These are phyloP conservation scores for Fusarium sp. DNA, from an alignment of 2,329 filamentous ascomycete species.

Conservation along the genomic window DNA sequence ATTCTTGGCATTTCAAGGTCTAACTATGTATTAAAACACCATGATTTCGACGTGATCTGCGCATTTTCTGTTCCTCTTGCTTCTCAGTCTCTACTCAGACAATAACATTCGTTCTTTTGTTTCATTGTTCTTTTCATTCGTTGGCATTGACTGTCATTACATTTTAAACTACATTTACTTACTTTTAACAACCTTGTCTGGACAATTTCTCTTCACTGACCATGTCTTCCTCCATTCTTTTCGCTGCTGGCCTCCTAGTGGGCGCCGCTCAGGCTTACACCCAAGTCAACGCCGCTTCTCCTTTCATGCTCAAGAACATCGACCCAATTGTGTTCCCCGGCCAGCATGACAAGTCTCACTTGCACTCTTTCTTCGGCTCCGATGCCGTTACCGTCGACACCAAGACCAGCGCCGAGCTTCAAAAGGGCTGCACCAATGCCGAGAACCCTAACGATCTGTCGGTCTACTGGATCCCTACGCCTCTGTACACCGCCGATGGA, in stretches of 20 bases:
- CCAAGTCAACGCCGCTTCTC: conserved; percentile 31
- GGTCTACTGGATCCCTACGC: conserved; percentile 60
- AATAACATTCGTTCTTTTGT: conserved; percentile 20
- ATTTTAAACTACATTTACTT: conserved; percentile 11
- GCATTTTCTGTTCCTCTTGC: neutral
- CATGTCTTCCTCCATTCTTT: conserved; percentile 39
- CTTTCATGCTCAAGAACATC: conserved; percentile 53
- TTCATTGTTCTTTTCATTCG: conserved; percentile 21
- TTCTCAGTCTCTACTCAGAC: neutral
- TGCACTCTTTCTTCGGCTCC: conserved; percentile 55
- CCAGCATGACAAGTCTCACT: conserved; percentile 49
- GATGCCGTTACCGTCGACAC: conserved; percentile 50
- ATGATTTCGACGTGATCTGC: neutral
- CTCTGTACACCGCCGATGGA: conserved; percentile 52
- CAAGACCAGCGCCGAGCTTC: conserved; percentile 50
- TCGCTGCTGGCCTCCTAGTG: conserved; percentile 33
- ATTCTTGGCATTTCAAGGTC: conserved; percentile 7
- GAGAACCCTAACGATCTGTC: conserved; percentile 62
- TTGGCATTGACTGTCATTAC: conserved; percentile 38
- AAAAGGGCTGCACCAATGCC: conserved; percentile 58
- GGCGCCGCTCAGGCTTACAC: conserved; percentile 39
- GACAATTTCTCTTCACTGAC: conserved; percentile 1
- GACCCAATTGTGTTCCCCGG: conserved; percentile 52
- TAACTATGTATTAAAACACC: conserved; percentile 16
- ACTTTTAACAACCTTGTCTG: neutral